phyloP scores from a whole-genome alignment of 345 rosid genomes.

The Zanthoxylum bungeanum region DNA sequence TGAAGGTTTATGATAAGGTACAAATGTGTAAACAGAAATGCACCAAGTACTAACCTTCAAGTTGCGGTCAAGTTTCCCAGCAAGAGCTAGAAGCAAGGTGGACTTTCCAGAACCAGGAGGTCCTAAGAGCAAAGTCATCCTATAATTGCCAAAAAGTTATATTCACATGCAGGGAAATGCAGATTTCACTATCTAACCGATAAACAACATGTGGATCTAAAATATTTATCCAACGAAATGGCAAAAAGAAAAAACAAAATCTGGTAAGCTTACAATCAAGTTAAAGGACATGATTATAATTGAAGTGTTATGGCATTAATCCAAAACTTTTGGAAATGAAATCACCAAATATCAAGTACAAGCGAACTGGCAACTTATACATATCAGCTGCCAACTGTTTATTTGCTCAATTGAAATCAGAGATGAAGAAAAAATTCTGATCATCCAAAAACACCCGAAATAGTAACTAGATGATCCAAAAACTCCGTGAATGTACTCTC shows the following conservation, averaged over 20 bases:
- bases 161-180: neutral
- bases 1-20: neutral
- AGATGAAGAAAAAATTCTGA: neutral
- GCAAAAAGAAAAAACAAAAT: neutral
- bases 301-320: neutral
- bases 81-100: constrained; percentile 71
- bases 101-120: constrained; percentile 97
- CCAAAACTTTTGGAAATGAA: too few species aligned
- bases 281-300: neutral
- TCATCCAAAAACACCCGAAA: neutral
- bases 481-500: neutral
- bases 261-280: neutral
- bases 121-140: constrained; percentile 94
- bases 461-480: too few species aligned
- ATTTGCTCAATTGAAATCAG: neutral
- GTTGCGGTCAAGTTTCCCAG: constrained; percentile 65
- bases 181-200: neutral
- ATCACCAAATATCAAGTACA: too few species aligned
- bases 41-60: constrained; percentile 56
- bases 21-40: neutral
- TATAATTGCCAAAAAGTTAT: constrained; percentile 16
- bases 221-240: neutral
- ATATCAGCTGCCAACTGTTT: neutral
- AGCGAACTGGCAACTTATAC: too few species aligned
- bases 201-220: constrained; percentile 10